Conservation (phyloP, 192 early-diverging fungal genomes). For the Physocladia obscura region DNA sequence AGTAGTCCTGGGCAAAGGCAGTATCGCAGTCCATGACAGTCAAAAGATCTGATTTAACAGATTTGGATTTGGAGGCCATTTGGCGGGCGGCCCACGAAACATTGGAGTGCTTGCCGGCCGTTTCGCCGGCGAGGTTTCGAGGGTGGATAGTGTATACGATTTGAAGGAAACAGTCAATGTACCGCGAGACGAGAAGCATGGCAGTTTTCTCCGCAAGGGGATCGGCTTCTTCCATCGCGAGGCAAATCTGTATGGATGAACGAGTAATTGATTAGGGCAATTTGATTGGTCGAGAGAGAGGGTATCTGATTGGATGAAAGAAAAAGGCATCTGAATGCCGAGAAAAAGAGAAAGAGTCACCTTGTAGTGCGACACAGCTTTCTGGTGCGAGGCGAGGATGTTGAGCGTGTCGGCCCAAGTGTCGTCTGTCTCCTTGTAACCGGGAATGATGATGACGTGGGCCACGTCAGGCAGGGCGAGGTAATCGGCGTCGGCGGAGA, state of each 20-base stretch:
- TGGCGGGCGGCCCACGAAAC: conserved; percentile 60
- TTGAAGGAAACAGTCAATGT: conserved; percentile 59
- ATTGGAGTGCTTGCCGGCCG: conserved; percentile 65
- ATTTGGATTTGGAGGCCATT: conserved; percentile 33
- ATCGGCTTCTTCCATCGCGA: conserved; percentile 72
- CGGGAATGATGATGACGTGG: conserved; percentile 67
- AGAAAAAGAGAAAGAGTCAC: conserved; percentile 38
- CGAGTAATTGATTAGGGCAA: too few species aligned
- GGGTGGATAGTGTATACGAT: conserved; percentile 68
- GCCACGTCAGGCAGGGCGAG: conserved; percentile 37
- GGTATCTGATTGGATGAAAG: neutral
- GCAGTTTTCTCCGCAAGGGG: conserved; percentile 51
- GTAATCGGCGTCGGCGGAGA: conserved; percentile 15
- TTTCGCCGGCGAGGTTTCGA: conserved; percentile 55
- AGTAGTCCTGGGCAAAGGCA: conserved; percentile 66
- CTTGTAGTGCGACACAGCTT: conserved; percentile 43
- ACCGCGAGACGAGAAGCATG: conserved; percentile 46
- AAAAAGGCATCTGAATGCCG: neutral
- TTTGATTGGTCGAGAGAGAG: too few species aligned
- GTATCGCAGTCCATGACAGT: conserved; percentile 76
- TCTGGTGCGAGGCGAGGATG: conserved; percentile 51
- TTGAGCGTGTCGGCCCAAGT: conserved; percentile 65
- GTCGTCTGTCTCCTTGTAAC: conserved; percentile 65
- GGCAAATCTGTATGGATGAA: conserved; percentile 56
- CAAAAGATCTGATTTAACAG: conserved; percentile 43